Conservation (phyloP, 2,329 filamentous ascomycete species). For the Aspergillus fructus region DNA sequence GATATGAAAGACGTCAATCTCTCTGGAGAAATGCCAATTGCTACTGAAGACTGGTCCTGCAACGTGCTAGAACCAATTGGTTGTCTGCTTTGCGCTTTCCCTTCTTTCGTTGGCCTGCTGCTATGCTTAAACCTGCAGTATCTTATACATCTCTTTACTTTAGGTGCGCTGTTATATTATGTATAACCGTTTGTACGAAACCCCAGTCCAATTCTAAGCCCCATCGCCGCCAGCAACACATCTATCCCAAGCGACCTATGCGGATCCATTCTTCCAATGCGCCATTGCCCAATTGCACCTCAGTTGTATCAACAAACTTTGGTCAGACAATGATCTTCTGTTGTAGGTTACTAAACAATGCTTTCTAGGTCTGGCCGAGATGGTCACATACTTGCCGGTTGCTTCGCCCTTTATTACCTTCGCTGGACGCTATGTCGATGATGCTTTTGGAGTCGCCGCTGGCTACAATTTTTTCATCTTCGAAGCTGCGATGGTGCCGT, state of each 20-base stretch:
- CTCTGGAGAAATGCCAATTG: not conserved
- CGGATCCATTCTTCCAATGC: not conserved
- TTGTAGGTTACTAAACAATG: slow-evolving; percentile 20
- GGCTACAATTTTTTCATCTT: slow-evolving; percentile 55
- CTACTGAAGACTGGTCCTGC: not conserved
- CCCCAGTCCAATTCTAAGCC: slow-evolving; percentile 7
- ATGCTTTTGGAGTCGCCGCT: slow-evolving; percentile 48
- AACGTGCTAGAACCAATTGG: not conserved
- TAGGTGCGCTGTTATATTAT: slow-evolving; percentile 47
- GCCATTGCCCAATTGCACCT: slow-evolving; percentile 1
- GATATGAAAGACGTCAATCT: not conserved
- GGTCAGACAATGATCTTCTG: not conserved
- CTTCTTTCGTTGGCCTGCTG: slow-evolving; percentile 1
- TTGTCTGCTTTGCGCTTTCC: slow-evolving; percentile 7
- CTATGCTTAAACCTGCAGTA: slow-evolving; percentile 14
- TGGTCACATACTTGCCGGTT: slow-evolving; percentile 51
- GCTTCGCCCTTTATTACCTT: slow-evolving; percentile 49
- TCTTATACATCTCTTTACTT: slow-evolving; percentile 32
- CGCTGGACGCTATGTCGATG: slow-evolving; percentile 49
- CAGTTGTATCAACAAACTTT: not conserved
- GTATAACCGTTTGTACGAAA: slow-evolving; percentile 46
- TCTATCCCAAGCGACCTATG: slow-evolving; percentile 10
- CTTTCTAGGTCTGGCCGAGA: slow-evolving; percentile 47
- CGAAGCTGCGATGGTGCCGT: slow-evolving; percentile 52
- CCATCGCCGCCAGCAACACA: slow-evolving; percentile 11